Evolutionary conservation across 164 flowering plant genomes (phyloP).

Genomic region (Annona cherimola): DNA sequence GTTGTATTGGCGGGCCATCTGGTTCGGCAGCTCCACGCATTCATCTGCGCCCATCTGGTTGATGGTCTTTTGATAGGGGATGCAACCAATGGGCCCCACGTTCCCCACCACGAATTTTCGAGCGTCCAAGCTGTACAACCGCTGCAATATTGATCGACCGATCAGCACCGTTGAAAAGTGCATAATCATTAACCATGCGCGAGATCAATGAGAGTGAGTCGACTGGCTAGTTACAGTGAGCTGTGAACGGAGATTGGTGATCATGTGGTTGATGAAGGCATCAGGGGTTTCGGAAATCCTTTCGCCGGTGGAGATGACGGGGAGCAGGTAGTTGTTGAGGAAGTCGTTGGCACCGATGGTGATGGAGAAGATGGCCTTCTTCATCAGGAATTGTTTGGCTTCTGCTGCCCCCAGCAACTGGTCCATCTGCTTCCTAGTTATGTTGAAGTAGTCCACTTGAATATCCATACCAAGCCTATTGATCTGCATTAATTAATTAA

Average conservation of each 20-base stretch:
- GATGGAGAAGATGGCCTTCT: slow-evolving; percentile 78
- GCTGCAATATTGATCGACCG: slow-evolving; percentile 32
- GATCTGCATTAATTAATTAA: slow-evolving; percentile 50
- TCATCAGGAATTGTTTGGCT: slow-evolving; percentile 60
- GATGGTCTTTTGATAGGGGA: slow-evolving; percentile 87
- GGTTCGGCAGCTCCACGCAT: slow-evolving; percentile 73
- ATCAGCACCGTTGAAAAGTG: background rate
- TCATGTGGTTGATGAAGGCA: slow-evolving; percentile 56
- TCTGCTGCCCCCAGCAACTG: slow-evolving; percentile 51
- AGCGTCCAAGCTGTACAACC: slow-evolving; percentile 77
- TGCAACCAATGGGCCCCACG: slow-evolving; percentile 93
- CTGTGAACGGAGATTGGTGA: slow-evolving; percentile 56
- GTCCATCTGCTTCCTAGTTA: slow-evolving; percentile 65
- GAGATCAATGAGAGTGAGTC: too few species aligned
- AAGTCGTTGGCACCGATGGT: slow-evolving; percentile 88
- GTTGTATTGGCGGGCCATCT: slow-evolving; percentile 73
- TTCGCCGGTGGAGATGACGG: slow-evolving; percentile 69
- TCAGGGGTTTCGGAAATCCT: slow-evolving; percentile 61
- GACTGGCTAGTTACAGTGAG: slow-evolving; percentile 45
- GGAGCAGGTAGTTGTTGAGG: slow-evolving; percentile 87
- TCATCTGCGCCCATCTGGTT: slow-evolving; percentile 48
- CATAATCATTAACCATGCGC: too few species aligned
- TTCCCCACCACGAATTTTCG: slow-evolving; percentile 76
- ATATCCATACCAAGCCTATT: slow-evolving; percentile 83
- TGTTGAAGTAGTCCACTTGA: slow-evolving; percentile 85